Percentiles rank a stretch among this genome's conserved stretches.
Evolutionary conservation across 2,329 filamentous ascomycete species (phyloP).

Genomic region (Stagonosporopsis cucurbitacearum): DNA sequence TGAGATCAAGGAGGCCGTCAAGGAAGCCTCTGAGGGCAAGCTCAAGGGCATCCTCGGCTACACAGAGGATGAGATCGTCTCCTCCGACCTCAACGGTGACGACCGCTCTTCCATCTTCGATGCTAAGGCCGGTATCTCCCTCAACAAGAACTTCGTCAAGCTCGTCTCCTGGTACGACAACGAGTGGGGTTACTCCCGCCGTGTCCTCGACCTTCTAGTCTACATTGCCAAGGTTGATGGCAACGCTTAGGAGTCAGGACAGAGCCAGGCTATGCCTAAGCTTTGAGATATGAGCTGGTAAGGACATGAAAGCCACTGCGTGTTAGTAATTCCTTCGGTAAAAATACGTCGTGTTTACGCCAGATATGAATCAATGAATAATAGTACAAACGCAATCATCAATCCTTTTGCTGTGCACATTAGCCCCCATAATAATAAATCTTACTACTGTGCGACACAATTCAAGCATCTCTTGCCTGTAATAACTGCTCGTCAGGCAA

Average conservation of each 20-base stretch:
- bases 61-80: slow-evolving; percentile 97
- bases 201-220: slow-evolving; percentile 59
- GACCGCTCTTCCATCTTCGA: slow-evolving; percentile 97
- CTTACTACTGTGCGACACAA: not conserved
- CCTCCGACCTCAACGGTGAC: slow-evolving; percentile 91
- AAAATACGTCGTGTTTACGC: slow-evolving; percentile 30
- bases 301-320: slow-evolving; percentile 16
- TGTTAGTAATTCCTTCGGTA: slow-evolving; percentile 15
- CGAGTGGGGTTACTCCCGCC: slow-evolving; percentile 99
- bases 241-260: slow-evolving; percentile 52
- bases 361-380: slow-evolving; percentile 41
- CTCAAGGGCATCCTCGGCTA: slow-evolving; percentile 93
- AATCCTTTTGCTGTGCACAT: not conserved
- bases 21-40: slow-evolving; percentile 78
- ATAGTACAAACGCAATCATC: slow-evolving; percentile 21
- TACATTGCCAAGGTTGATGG: slow-evolving; percentile 55
- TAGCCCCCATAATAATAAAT: not conserved
- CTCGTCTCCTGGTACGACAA: slow-evolving; percentile 99
- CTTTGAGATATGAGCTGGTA: slow-evolving; percentile 30
- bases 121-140: slow-evolving; percentile 97
- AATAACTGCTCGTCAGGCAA: slow-evolving; percentile 7
- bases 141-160: slow-evolving; percentile 99
- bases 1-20: slow-evolving; percentile 90
- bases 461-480: slow-evolving; percentile 1
- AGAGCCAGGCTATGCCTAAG: slow-evolving; percentile 44